phyloP scores from a whole-genome alignment of 208 protist species.

The Wallacemonas sp. region DNA sequence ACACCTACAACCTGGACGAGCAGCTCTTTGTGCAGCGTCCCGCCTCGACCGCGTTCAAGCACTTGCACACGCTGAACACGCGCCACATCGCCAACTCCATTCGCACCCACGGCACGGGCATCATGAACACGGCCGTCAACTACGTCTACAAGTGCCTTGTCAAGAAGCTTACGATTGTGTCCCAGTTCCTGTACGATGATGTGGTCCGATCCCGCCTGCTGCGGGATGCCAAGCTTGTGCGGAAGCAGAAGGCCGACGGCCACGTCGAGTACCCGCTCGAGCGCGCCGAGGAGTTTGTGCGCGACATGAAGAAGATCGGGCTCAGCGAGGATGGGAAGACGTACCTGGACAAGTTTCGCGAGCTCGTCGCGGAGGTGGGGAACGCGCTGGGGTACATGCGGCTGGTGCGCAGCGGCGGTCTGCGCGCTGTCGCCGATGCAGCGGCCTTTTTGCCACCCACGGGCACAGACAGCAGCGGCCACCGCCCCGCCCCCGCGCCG shows the following conservation, averaged over 20 bases:
- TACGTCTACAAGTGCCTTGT: conserved; percentile 96
- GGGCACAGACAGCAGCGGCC: conserved; percentile 17
- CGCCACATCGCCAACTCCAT: conserved; percentile 97
- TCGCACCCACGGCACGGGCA: conserved; percentile 96
- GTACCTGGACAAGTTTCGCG: conserved; percentile 94
- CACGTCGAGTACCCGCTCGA: conserved; percentile 88
- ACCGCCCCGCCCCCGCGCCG: too few relatives aligned
- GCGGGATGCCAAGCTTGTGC: conserved; percentile 71
- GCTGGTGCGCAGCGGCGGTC: conserved; percentile 91
- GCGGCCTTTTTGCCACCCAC: conserved; percentile 92
- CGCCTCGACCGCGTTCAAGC: conserved; percentile 78
- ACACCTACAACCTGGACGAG: conserved; percentile 98
- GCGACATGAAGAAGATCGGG: conserved; percentile 93
- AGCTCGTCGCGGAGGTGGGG: conserved; percentile 97
- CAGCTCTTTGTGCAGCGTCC: conserved; percentile 96
- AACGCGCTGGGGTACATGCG: conserved; percentile 98
- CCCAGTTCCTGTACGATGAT: conserved; percentile 97
- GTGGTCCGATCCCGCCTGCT: conserved; percentile 93
- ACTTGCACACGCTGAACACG: conserved; percentile 96
- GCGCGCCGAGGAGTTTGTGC: conserved; percentile 90
- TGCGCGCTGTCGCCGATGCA: conserved; percentile 88
- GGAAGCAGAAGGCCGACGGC: conserved; percentile 61
- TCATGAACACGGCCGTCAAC: conserved; percentile 98
- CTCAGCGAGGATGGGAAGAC: conserved; percentile 69
- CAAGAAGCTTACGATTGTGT: conserved; percentile 94